Conservation (phyloP, 768 basidiomycete genomes). For the Sistotremastrum suecicum region DNA sequence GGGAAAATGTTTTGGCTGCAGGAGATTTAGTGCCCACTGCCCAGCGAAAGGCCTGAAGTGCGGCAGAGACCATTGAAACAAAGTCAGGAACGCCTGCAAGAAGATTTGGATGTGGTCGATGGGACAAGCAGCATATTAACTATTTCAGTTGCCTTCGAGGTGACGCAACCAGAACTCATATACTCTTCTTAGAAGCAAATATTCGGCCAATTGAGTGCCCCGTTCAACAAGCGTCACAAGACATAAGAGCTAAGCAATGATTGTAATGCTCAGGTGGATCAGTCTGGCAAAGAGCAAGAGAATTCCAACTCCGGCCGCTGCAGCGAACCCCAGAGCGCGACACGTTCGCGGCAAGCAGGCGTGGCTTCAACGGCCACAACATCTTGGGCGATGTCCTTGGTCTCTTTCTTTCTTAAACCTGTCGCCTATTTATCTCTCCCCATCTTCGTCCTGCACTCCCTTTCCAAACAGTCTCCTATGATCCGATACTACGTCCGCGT, state of each 20-base stretch:
- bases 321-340: neutral
- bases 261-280: neutral
- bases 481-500: slow-evolving; percentile 62
- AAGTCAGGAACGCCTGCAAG: too few relatives aligned
- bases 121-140: too few relatives aligned
- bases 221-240: neutral
- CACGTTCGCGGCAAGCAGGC: neutral
- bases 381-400: slow-evolving; percentile 40
- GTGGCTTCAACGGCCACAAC: slow-evolving; percentile 3
- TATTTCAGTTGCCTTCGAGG: too few relatives aligned
- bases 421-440: slow-evolving; percentile 70
- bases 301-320: neutral
- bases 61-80: too few relatives aligned
- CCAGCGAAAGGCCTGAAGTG: too few relatives aligned
- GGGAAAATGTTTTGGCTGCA: too few relatives aligned
- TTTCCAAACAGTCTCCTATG: slow-evolving; percentile 38
- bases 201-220: too few relatives aligned
- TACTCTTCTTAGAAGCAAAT: too few relatives aligned
- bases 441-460: slow-evolving; percentile 44
- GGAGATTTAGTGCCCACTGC: too few relatives aligned
- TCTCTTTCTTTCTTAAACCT: slow-evolving; percentile 48
- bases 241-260: neutral
- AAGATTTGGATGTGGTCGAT: too few relatives aligned
- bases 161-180: too few relatives aligned
- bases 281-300: neutral